Evolutionary conservation across 371 early-diverging fungal genomes (phyloP).

Genomic region (Apophysomyces sp.): DNA sequence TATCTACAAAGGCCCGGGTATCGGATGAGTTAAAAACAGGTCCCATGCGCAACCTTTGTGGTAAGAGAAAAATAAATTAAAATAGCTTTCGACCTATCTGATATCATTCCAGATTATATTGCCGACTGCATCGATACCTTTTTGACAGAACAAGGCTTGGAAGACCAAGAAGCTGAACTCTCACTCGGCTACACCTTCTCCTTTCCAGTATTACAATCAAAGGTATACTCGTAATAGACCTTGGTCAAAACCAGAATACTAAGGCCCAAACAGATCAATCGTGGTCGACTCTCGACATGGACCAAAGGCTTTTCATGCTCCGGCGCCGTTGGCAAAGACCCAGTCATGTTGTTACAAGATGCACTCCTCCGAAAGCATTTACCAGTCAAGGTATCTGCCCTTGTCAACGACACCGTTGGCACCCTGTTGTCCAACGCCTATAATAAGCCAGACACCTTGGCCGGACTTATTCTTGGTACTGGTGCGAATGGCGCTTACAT

Average conservation of each 20-base stretch:
- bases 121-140: constrained; percentile 86
- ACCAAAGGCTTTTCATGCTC: constrained; percentile 88
- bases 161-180: constrained; percentile 35
- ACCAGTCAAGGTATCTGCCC: constrained; percentile 78
- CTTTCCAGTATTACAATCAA: constrained; percentile 88
- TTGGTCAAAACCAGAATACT: constrained; percentile 15
- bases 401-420: constrained; percentile 97
- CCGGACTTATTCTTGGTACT: constrained; percentile 95
- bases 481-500: constrained; percentile 97
- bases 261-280: constrained; percentile 47
- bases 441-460: constrained; percentile 72
- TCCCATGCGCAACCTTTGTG: constrained; percentile 50
- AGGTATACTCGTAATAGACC: constrained; percentile 17
- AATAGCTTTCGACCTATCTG: not conserved
- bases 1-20: constrained; percentile 79
- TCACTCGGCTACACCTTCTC: constrained; percentile 95
- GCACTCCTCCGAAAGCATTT: constrained; percentile 76
- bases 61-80: constrained; percentile 13
- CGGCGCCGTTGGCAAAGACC: constrained; percentile 87
- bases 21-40: constrained; percentile 78
- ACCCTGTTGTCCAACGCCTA: constrained; percentile 90
- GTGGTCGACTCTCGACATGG: constrained; percentile 85
- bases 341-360: constrained; percentile 82
- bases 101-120: constrained; percentile 66
- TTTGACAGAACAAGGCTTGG: constrained; percentile 58